Base-by-base conservation (phyloP, 192 early-diverging fungal species). In the Allomyces macrogynus region DNA sequence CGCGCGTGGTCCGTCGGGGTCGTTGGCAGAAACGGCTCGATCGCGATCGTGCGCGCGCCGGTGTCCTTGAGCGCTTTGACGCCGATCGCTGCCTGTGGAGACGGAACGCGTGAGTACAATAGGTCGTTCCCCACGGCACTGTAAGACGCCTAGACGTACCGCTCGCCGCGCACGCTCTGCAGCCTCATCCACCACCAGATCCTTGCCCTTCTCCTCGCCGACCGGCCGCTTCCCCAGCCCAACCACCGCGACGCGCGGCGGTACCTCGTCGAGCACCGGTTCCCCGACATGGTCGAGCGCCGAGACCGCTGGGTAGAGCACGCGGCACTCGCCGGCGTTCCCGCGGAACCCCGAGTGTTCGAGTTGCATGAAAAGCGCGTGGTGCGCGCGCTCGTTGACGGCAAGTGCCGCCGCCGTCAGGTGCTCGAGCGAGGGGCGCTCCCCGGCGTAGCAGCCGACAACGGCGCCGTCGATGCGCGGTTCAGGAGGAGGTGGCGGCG, bases 171-270 rank as follows among this genome's bases (percentile, higher is more conserved):
- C 79, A 12, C 69, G 68, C 61, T 89, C 84, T 32, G 78, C 69
- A 24, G 67, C 72, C n/a, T 69, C 60, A 11, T 70, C 71, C 32
- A 49, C 74, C 5, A 42, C 61, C 1, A 64, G 65, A 22, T 68
- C 60, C 23, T 49, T 60, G 49, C 67, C 64, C 4, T 69, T 61
- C 26, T 70, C 68, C 11, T 14, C 70, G 67, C 32, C 12, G 49
- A 20, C 49, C 49, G 49, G 49, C 49, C 49, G 49, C 12, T 77
- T 73, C 24, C 83, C 86, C 0, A 89, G 73, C 0, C 79, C 80
- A 1, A 89, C 86, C 10, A 89, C 71, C 0, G 87, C 86, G 9
- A 87, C 77, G 67, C 85, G 81, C 64, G 78, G 71, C 22, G 65
- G 70, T 49, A 76, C 67, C 22, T 74, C 74, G 54, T 68, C 20